Base-by-base conservation (phyloP, 2,329 filamentous ascomycete genomes). In the Colletotrichum orbiculare region DNA sequence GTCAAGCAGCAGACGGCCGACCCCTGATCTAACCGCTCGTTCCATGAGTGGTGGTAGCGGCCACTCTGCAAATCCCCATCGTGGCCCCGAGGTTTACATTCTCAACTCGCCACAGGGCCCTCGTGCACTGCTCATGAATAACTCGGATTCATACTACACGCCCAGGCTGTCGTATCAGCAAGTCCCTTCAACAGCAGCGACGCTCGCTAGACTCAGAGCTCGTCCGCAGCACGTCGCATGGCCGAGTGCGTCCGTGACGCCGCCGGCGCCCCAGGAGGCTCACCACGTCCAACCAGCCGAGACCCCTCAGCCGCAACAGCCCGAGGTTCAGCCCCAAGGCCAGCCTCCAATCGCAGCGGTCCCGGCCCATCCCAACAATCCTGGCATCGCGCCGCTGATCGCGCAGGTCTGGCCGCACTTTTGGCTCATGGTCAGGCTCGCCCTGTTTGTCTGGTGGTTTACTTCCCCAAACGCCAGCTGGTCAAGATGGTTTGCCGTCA, bases 401-500 rank as follows among this genome's bases (percentile, higher is more conserved):
- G 79, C 77, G 5, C 80, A 81, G 13, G 58, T 87, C n/a, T 85
- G 84, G 79, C 86, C 86, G n/a, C 83, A 89, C 56, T 72, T 90
- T 35, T 90, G 87, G 88, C 79, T 90, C 55, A 69, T 89, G 1
- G 76, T 87, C 41, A 83, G 88, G 8, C 75, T 91, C 8, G 78
- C 81, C 10, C 75, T 86, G 6, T 89, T 90, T 72, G 82, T 90
- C 11, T 90, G 87, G 86, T 87, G 88, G 75, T 89, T 90, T 66
- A 89, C 87, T 1, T 82, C 83, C 9, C 83, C 85, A 0, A 81
- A 82, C 48, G 79, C 83, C 2, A 88, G 82, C 70, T 89, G 87
- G 87, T 82, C 82, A 8, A 82, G 87, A 52, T 89, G 84, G 83
- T 70, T 86, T 8, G 83, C 83, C 17, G 82, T 90, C 25, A 77